Evolutionary conservation across 495 filamentous ascomycete species (phyloP), one percentile per base, ranked within the genome.

Genomic region (Copromyces sp.): DNA sequence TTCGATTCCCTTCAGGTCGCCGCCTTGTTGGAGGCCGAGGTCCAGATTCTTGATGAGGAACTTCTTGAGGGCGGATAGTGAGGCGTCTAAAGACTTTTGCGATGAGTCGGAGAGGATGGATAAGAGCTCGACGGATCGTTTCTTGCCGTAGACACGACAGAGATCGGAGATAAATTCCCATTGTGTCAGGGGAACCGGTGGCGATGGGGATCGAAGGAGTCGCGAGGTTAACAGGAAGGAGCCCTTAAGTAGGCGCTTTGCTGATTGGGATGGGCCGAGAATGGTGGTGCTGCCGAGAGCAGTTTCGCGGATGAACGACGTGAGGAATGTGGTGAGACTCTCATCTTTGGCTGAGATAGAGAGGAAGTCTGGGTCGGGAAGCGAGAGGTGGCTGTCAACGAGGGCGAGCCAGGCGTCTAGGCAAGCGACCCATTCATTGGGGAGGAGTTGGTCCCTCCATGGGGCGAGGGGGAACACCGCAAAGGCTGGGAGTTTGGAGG

Each of bases 321-420:
- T 73, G 39, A 94, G 81, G 76, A 94, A 95, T 3, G 77, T 75
- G 4, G 82, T 71, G 3, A 91, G 77, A 24, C 90, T 89, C 65
- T 82, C 81, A 74, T 92, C 88, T 47, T 87, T 83, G 8, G 77
- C 47, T 2, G 89, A 86, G 35, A 81, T 75, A 35, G 77, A 74
- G 69, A 74, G 45, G 73, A 93, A 92, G 3, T 86, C 81, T 45
- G 86, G 74, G 20, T 84, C 81, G 3, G 89, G 78, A 3, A 90
- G 75, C 39, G 86, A 87, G 9, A 97, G 79, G 74, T 93, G 87
- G 61, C 87, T 84, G 38, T 89, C 85, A 35, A 89, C 78, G 4
- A 96, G 82, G 9, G 87, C 77, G 24, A 90, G 80, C 94, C 93
- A 97, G 53, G 92, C 90, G 78, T 93, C 89, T 20, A 95, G 80